These are phyloP conservation scores for Solanum bulbocastanum DNA, from an alignment of 257 asterid genomes.

Conservation along the genomic window DNA sequence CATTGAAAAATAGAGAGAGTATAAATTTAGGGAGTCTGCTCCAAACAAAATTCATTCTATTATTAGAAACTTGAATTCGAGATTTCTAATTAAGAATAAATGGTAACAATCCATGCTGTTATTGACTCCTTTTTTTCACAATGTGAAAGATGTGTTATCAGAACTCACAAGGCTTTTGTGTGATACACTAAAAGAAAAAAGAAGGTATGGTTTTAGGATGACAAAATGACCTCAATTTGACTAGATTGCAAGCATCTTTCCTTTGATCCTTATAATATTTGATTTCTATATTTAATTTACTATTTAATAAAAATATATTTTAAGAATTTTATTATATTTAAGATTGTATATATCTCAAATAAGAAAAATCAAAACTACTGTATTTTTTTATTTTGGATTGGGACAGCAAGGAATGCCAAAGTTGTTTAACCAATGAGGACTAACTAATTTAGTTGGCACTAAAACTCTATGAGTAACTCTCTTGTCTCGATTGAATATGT, in stretches of 20 bases:
- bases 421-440: background rate
- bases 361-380: background rate
- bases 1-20: too few relatives aligned
- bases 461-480: background rate
- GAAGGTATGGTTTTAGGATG: background rate
- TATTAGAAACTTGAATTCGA: accelerated
- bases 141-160: background rate
- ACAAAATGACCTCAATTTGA: background rate
- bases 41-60: too few relatives aligned
- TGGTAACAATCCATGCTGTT: too few relatives aligned
- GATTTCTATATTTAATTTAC: background rate
- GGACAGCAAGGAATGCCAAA: background rate
- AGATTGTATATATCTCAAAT: background rate
- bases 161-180: background rate
- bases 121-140: too few relatives aligned
- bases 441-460: background rate
- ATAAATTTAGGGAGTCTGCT: too few relatives aligned
- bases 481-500: background rate
- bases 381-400: background rate
- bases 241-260: background rate
- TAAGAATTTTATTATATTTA: background rate
- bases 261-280: background rate
- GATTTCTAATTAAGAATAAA: background rate
- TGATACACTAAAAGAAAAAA: background rate
- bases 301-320: background rate